Base-by-base conservation (phyloP, 306 rosid genomes). In the Quercus robur region DNA sequence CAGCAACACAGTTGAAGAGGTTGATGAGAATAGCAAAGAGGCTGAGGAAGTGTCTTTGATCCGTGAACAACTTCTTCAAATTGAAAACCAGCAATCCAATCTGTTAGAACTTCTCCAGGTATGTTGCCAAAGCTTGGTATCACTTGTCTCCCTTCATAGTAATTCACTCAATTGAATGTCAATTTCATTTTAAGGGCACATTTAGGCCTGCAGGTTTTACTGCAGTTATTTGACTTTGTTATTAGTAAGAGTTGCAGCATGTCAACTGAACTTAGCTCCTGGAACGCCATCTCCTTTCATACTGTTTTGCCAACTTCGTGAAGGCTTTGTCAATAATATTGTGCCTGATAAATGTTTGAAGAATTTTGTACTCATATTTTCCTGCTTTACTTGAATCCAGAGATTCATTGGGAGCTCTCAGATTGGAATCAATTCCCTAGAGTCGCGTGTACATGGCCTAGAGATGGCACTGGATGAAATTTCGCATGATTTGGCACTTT, bases 391-490 rank as follows among this genome's bases (percentile, higher is more conserved):
- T 73, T 86, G 74, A 78, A 21, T 81, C 41, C 70, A 95, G 99
- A 93, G 93, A 80, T 95, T 95, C 87, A 93, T 93, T 72, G 99
- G 98, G 82, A 95, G 90, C 88, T 95, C 98, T 33, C 97, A 91
- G 72, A 93, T 81, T 70, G 99, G 98, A 61, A 76, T 95, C 89
- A 91, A 88, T 82, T 90, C 93, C 56, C 84, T 95, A 75, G 97
- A 95, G 91, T 85, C 90, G 70, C 99, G 99, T 31, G 99, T 95
- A 58, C 66, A 82, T 83, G 99, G 99, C 49, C 84, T 95, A 67
- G 99, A 95, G 88, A 86, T 84, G 90, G 94, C 98, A 44, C 82
- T 95, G 75, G 97, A 93, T 73, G 98, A 87, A 85, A 95, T 93
- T 80, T 95, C 98, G n/a, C 83, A 86, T 61, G 95, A 91, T 82